Percentiles rank a stretch among this genome's conserved stretches.
Conservation (phyloP, 2,329 filamentous ascomycete species). For the Sphaerulina vaccinii region DNA sequence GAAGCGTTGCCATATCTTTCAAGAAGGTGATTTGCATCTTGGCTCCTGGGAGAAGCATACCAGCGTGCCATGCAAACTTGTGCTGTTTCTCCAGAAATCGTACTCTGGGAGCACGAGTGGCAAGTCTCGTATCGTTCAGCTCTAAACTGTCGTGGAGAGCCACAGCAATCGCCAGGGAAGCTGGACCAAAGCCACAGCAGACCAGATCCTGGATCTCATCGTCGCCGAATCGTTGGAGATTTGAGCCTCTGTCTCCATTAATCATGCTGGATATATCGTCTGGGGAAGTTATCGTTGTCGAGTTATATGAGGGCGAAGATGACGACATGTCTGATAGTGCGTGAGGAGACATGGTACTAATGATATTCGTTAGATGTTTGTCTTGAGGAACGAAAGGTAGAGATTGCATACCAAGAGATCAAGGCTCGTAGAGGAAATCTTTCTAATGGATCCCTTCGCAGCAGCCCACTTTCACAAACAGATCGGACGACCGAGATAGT, state of each 20-base stretch:
- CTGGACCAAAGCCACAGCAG: slow-evolving; percentile 90
- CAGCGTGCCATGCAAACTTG: slow-evolving; percentile 86
- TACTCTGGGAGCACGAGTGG: slow-evolving; percentile 61
- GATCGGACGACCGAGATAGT: neutral
- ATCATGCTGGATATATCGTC: slow-evolving; percentile 23
- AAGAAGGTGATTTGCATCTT: slow-evolving; percentile 98
- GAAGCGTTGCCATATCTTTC: slow-evolving; percentile 88
- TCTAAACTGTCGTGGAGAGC: slow-evolving; percentile 79
- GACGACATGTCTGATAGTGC: slow-evolving; percentile 20
- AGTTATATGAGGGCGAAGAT: slow-evolving; percentile 10
- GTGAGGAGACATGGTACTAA: slow-evolving; percentile 25
- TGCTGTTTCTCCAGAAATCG: slow-evolving; percentile 85
- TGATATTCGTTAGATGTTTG: neutral
- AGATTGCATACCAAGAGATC: neutral
- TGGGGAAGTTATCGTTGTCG: slow-evolving; percentile 17
- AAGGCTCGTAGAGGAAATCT: neutral
- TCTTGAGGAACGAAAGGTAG: neutral
- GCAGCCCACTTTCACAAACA: neutral
- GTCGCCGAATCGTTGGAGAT: slow-evolving; percentile 53
- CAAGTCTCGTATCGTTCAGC: slow-evolving; percentile 37
- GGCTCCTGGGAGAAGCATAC: slow-evolving; percentile 89
- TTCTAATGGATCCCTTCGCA: neutral
- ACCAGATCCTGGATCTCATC: slow-evolving; percentile 77
- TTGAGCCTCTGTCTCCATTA: slow-evolving; percentile 13
- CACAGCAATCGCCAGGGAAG: slow-evolving; percentile 83